Conservation (phyloP, 257 asterid genomes). For the Linderniella brevidens region DNA sequence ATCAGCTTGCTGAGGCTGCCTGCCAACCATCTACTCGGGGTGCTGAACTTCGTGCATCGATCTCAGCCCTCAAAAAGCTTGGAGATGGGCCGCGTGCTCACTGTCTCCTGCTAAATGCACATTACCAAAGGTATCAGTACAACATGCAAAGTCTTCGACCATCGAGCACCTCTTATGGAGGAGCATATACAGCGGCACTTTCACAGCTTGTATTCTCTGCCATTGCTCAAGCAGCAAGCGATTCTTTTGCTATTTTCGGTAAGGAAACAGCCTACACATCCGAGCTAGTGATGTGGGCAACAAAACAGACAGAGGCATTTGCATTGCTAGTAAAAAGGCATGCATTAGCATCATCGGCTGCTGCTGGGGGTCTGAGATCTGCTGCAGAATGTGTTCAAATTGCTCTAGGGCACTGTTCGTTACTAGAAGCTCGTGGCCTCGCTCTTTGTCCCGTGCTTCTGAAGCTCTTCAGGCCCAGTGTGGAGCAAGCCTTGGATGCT, state of each 20-base stretch:
- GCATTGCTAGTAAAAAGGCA: constrained; percentile 85
- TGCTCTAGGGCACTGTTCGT: constrained; percentile 90
- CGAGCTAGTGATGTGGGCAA: constrained; percentile 98
- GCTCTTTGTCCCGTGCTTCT: constrained; percentile 88
- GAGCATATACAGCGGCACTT: constrained; percentile 95
- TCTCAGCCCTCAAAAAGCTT: constrained; percentile 80
- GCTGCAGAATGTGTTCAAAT: constrained; percentile 99
- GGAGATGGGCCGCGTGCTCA: constrained; percentile 99
- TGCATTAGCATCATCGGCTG: constrained; percentile 94
- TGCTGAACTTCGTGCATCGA: constrained; percentile 87
- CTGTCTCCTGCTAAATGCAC: constrained; percentile 78
- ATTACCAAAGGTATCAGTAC: constrained; percentile 83
- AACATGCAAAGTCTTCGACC: constrained; percentile 92
- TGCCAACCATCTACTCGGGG: constrained; percentile 97
- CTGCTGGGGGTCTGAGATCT: constrained; percentile 97
- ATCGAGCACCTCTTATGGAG: constrained; percentile 91
- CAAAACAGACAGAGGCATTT: constrained; percentile 80
- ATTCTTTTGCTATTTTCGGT: constrained; percentile 72
- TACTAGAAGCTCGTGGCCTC: constrained; percentile 91
- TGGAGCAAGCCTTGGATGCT: constrained; percentile 96
- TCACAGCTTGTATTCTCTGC: constrained; percentile 95
- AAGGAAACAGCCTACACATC: constrained; percentile 85
- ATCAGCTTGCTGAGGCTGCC: constrained; percentile 95
- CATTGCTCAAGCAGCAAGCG: constrained; percentile 91
- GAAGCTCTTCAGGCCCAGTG: constrained; percentile 88